A percentile compares a stretch with the other conserved stretches of the same genome.
Conservation (phyloP, 1,139 yeast species). For the Yamadazyma membranifaciens region DNA sequence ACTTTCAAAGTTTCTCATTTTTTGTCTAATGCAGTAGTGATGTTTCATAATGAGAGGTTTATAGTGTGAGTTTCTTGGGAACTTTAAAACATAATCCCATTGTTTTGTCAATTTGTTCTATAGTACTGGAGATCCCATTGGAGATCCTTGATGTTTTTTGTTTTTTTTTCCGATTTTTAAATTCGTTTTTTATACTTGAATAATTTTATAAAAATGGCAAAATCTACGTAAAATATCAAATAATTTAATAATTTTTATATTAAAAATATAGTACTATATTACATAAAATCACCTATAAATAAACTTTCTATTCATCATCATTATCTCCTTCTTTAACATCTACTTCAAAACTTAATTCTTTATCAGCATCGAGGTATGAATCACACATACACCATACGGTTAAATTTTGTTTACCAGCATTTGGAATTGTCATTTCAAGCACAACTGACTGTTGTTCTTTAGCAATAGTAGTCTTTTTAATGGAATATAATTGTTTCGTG, state of each 20-base stretch:
- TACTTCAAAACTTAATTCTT: constrained; percentile 51
- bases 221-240: not conserved
- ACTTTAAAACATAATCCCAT: too few relatives aligned
- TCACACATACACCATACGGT: constrained; percentile 89
- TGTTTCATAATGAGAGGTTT: too few relatives aligned
- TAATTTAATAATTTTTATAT: not conserved
- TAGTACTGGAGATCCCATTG: not conserved
- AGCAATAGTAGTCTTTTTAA: constrained; percentile 60
- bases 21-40: not conserved
- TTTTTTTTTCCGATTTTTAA: not conserved
- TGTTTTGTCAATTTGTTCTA: too few relatives aligned
- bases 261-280: not conserved
- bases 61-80: too few relatives aligned
- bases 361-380: constrained; percentile 87
- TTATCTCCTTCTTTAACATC: constrained; percentile 6
- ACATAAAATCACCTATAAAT: not conserved
- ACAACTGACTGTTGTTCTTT: constrained; percentile 53
- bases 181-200: not conserved
- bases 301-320: not conserved
- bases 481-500: constrained; percentile 65
- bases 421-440: constrained; percentile 59
- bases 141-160: not conserved
- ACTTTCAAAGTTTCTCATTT: too few relatives aligned
- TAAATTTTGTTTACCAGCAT: constrained; percentile 57
- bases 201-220: not conserved